phyloP scores from a whole-genome alignment of 768 basidiomycete species.

The Amanita inopinata region DNA sequence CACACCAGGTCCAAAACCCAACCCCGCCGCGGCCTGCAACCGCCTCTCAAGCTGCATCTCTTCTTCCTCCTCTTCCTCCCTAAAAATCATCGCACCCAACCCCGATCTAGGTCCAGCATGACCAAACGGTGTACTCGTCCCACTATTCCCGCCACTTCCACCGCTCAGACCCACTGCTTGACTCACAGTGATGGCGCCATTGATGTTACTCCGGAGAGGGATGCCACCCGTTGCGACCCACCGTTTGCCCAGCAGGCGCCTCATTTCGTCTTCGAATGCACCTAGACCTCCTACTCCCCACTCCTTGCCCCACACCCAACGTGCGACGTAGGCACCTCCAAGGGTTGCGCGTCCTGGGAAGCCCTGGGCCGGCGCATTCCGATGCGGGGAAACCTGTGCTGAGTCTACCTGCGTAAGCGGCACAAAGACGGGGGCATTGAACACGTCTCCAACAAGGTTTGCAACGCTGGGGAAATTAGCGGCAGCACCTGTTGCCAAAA shows the following conservation, averaged over 20 bases:
- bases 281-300: constrained; percentile 38
- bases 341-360: constrained; percentile 63
- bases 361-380: constrained; percentile 63
- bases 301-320: constrained; percentile 82
- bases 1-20: constrained; percentile 17
- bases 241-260: constrained; percentile 58
- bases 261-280: constrained; percentile 75
- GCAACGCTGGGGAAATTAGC: constrained; percentile 79
- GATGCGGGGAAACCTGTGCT: constrained; percentile 60
- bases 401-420: constrained; percentile 69
- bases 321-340: constrained; percentile 69
- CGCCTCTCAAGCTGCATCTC: constrained; percentile 45
- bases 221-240: constrained; percentile 61
- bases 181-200: constrained; percentile 21
- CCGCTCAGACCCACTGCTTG: constrained; percentile 17
- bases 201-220: constrained; percentile 51
- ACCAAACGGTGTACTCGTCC: constrained; percentile 59
- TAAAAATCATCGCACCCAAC: constrained; percentile 36
- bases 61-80: constrained; percentile 75
- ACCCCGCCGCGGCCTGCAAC: constrained; percentile 16
- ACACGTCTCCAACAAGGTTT: constrained; percentile 71
- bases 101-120: constrained; percentile 42
- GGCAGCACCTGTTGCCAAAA: constrained; percentile 70
- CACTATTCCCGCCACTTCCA: constrained; percentile 49
- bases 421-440: constrained; percentile 74